phyloP scores from a whole-genome alignment of 192 early-diverging fungal species.

The Endogone sp. region DNA sequence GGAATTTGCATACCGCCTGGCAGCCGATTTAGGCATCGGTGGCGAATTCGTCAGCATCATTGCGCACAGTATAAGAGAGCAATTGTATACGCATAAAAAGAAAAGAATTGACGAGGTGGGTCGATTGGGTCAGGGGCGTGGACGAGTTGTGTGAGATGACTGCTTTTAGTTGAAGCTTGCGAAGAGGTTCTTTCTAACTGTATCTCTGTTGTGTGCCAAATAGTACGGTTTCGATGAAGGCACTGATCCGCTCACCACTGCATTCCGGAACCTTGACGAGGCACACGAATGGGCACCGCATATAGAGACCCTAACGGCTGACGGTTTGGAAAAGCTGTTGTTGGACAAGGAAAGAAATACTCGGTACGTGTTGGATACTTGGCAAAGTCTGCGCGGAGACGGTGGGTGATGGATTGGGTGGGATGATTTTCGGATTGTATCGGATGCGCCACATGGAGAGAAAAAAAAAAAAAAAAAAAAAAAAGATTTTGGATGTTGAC shows the following conservation, averaged over 20 bases:
- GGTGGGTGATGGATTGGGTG: neutral
- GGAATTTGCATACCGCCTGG: slow-evolving; percentile 62
- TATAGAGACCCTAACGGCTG: slow-evolving; percentile 49
- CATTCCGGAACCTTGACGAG: slow-evolving; percentile 42
- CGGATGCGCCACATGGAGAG: too few relatives aligned
- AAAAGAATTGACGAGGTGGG: slow-evolving; percentile 43
- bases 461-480: too few relatives aligned
- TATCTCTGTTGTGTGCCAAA: neutral
- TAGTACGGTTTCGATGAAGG: slow-evolving; percentile 34
- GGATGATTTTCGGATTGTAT: too few relatives aligned
- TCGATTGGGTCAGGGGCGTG: neutral
- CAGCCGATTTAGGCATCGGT: slow-evolving; percentile 72
- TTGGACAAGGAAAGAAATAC: slow-evolving; percentile 52
- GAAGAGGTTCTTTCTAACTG: neutral
- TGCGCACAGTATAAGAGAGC: slow-evolving; percentile 71
- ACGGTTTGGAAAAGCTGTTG: slow-evolving; percentile 57
- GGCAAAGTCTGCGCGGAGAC: neutral
- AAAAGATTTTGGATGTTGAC: too few relatives aligned
- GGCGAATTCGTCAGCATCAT: slow-evolving; percentile 78
- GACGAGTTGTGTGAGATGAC: too few relatives aligned
- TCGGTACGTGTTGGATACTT: slow-evolving; percentile 29
- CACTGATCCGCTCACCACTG: slow-evolving; percentile 29
- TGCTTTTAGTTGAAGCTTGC: too few relatives aligned
- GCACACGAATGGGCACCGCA: slow-evolving; percentile 50
- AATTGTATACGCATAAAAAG: slow-evolving; percentile 57